Base-by-base conservation (phyloP, 352 stramenopile species). In the Aphanomyces astaci region DNA sequence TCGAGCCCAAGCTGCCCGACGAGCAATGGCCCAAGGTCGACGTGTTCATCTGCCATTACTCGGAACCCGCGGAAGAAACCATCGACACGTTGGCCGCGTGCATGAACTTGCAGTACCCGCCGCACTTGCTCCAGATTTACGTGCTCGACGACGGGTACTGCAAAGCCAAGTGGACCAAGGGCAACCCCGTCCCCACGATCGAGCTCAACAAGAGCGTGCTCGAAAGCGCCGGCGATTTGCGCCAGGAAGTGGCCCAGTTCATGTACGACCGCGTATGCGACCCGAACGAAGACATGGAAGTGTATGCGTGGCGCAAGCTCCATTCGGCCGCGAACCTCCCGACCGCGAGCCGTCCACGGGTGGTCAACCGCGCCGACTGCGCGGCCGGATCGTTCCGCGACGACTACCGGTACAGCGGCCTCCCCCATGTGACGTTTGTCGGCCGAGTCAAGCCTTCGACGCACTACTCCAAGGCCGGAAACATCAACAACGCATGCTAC, bases 401-500 rank as follows among this genome's bases (percentile, higher is more conserved):
- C 36, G 82, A 92, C 70, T 94, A 94, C 79, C 78, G 80, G 32
- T 94, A 94, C 79, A 84, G 81, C 30, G 86, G 81, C 3, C 48
- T 92, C 15, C 86, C 86, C 0, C 80, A 94, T 28, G 86, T 94
- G 52, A 92, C 82, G 0, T 94, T 78, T 39, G 63, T 92, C 3
- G 86, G 86, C 3, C 86, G 86, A 68, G 80, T 94, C 31, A 94
- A 94, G 75, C 80, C 86, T 0, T 57, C 77, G 46, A 72, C 60
- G n/a, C 82, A 96, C 75, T 89, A 89, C 77, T 89, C 80, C 0
- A 94, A 95, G 75, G 87, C 87, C 5, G 87, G 87, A 9, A 96
- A 96, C 79, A 90, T 96, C 71, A 96, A 96, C 78, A 96, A 96
- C 70, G 84, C 75, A 40, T 71, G 94, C 72, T 93, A 91, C 76